phyloP scores from a whole-genome alignment of 169 alveolate genomes.

The Plasmodium vivax region DNA sequence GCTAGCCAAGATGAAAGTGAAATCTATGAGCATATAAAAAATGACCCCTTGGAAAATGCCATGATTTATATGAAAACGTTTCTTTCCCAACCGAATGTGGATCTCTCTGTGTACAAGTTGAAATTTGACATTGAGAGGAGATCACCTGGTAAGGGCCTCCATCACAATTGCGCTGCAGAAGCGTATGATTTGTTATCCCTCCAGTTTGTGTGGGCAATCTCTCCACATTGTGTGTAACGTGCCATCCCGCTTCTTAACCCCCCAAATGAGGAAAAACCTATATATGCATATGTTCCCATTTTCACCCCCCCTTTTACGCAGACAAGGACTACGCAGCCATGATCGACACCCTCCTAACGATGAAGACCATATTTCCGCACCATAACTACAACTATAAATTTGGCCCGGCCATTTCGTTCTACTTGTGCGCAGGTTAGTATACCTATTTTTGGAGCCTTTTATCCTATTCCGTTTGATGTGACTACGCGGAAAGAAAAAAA shows the following conservation, averaged over 20 bases:
- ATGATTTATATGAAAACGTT: conserved; percentile 67
- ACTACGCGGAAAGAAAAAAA: neutral
- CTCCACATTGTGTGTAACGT: neutral
- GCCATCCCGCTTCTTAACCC: too few relatives aligned
- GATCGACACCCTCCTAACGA: conserved; percentile 27
- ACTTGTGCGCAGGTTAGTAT: conserved; percentile 37
- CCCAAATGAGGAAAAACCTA: neutral
- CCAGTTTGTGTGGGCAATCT: neutral
- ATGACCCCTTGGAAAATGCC: conserved; percentile 56
- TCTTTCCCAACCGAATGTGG: conserved; percentile 69
- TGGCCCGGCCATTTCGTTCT: conserved; percentile 53
- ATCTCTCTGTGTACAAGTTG: conserved; percentile 12
- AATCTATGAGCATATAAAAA: conserved; percentile 50
- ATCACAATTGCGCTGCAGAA: neutral
- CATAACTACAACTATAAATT: conserved; percentile 53
- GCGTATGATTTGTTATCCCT: neutral
- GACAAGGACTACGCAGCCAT: conserved; percentile 23
- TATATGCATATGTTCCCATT: neutral
- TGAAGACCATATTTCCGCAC: conserved; percentile 55
- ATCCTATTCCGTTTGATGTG: neutral
- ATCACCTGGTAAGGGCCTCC: neutral
- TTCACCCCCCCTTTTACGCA: neutral
- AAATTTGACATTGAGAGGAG: conserved; percentile 58
- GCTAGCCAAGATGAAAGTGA: conserved; percentile 28
- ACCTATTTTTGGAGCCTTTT: neutral